These are phyloP conservation scores for Wickerhamiella nectarea DNA, from an alignment of 805 yeast genomes.

Conservation along the genomic window DNA sequence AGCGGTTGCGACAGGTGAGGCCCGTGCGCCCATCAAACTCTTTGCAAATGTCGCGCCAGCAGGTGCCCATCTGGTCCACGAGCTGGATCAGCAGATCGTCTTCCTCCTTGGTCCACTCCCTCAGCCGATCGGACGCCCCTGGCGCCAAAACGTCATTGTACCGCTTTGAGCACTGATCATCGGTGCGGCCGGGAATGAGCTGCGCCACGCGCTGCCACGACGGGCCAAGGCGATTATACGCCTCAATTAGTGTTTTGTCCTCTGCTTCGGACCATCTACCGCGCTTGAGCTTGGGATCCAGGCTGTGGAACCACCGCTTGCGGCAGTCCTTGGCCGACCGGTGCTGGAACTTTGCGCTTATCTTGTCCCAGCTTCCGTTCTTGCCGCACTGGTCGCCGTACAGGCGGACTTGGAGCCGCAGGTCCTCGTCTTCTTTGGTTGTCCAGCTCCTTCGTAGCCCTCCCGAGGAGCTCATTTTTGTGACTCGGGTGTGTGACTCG, in stretches of 20 bases:
- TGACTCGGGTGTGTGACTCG: background rate
- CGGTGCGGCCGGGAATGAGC: conserved; percentile 72
- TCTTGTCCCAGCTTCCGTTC: conserved; percentile 32
- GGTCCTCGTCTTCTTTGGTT: conserved; percentile 51
- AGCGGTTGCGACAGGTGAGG: conserved; percentile 78
- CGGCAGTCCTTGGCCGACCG: conserved; percentile 72
- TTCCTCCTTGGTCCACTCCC: conserved; percentile 70
- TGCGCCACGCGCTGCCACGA: conserved; percentile 75
- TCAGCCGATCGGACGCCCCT: conserved; percentile 54
- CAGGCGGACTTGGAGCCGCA: conserved; percentile 30
- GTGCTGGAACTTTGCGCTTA: conserved; percentile 24
- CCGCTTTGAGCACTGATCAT: conserved; percentile 88
- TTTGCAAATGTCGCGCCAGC: conserved; percentile 70
- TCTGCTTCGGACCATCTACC: conserved; percentile 83
- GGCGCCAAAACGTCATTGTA: conserved; percentile 84
- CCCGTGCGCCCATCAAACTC: conserved; percentile 72
- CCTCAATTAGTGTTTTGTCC: conserved; percentile 50
- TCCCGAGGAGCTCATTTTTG: background rate
- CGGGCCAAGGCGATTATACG: conserved; percentile 58
- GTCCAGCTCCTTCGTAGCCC: conserved; percentile 40
- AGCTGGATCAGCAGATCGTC: conserved; percentile 55
- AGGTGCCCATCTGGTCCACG: conserved; percentile 64
- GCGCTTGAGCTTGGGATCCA: conserved; percentile 67
- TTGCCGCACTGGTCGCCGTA: conserved; percentile 36
- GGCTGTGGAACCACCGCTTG: conserved; percentile 74